Conservation (phyloP, 176 grass and related monocot species). For the Avena eriantha region DNA sequence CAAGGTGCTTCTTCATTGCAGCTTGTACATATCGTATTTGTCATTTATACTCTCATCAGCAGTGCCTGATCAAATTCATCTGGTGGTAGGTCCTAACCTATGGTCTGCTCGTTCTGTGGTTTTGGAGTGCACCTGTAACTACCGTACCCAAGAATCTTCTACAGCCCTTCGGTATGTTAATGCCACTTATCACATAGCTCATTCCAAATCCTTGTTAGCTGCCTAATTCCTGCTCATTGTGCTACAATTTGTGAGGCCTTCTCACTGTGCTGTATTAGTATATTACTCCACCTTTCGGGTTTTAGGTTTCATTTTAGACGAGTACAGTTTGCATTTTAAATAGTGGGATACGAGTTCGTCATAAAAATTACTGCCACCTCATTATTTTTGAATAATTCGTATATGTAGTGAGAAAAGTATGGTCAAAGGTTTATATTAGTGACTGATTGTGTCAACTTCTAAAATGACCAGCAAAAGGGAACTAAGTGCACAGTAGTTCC, state of each 20-base stretch:
- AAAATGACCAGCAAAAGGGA: no score
- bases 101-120: conserved; percentile 55
- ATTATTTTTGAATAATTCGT: no score
- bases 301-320: no score
- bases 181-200: conserved; percentile 26
- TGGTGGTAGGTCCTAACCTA: conserved; percentile 71
- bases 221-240: background rate
- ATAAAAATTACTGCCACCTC: no score
- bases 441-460: no score
- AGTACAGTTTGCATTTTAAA: no score
- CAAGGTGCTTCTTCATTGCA: conserved; percentile 63
- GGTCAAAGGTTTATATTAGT: no score
- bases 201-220: background rate
- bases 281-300: background rate
- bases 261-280: background rate
- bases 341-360: no score
- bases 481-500: no score
- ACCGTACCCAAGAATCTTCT: conserved; percentile 82
- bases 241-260: background rate
- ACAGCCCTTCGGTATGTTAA: conserved; percentile 84
- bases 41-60: background rate
- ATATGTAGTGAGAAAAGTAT: no score
- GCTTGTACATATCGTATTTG: background rate
- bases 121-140: conserved; percentile 78
- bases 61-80: conserved; percentile 45